Base-by-base conservation (phyloP, 441 rosid species). In the Flueggea neowawraea region DNA sequence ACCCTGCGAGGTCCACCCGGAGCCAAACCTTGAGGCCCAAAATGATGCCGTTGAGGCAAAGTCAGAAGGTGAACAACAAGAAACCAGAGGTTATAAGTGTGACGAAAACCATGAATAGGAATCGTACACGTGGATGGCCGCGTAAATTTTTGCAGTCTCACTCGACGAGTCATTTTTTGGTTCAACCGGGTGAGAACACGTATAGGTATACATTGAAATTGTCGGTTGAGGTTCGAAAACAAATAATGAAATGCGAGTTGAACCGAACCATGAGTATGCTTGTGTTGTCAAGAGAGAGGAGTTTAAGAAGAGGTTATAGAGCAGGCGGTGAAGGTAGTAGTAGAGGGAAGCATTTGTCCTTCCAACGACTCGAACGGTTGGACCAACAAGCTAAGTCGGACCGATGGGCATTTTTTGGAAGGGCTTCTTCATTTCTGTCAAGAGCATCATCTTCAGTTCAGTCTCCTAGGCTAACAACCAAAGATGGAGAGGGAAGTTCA, bases 171-270 rank as follows among this genome's bases (percentile, higher is more conserved):
- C 98, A 95, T 60, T 91, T 95, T 12, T 64, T 88, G 67, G 74
- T 95, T 63, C 99, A 82, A 57, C 95, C 97, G 7, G 95, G 99
- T 2, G 90, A 88, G 44, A 82, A 82, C 61, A 80, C 85, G 0
- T 96, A 91, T 9, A 88, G 98, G 70, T 95, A 89, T 82, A 95
- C 97, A 28, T 70, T 91, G 58, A 75, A 87, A 55, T 74, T 95
- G 45, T 97, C 97, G 6, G 89, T 44, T 31, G 95, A 88, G 28
- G 87, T 91, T 12, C 76, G 99, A 61, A 83, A 84, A 67, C 86
- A 78, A 50, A 56, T 95, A 57, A 76, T 80, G 76, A 78, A 67
- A 65, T 80, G 88, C 66, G 61, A 73, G 50, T 54, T 89, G 73
- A 83, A 80, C 78, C 84, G 96, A 76, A 61, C 89, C 0, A 73